Percentiles rank a stretch among this genome's conserved stretches.
Conservation (phyloP, 73 alveolate genomes). For the Blepharisma japonicum region DNA sequence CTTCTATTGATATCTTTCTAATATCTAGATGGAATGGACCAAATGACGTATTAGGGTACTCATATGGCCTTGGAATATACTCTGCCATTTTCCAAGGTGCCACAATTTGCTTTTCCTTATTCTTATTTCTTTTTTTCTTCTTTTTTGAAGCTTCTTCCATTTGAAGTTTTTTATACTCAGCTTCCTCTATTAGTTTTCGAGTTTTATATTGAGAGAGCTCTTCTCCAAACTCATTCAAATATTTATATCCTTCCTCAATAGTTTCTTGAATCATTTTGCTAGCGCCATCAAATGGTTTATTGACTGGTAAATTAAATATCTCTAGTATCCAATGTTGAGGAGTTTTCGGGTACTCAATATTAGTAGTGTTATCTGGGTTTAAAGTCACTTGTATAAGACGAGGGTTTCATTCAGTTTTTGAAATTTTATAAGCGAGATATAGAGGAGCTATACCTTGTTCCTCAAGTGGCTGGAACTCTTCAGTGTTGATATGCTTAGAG, state of each 20-base stretch:
- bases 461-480: slow-evolving; percentile 11
- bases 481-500: neutral
- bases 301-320: slow-evolving; percentile 9
- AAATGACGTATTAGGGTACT: slow-evolving; percentile 12
- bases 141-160: slow-evolving; percentile 17
- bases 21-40: slow-evolving; percentile 8
- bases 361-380: neutral
- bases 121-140: slow-evolving; percentile 3
- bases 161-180: slow-evolving; percentile 21
- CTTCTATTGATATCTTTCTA: neutral
- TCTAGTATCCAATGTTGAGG: slow-evolving; percentile 5
- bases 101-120: slow-evolving; percentile 4
- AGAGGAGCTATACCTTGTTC: neutral
- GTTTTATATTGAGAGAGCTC: neutral
- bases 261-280: neutral
- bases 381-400: neutral
- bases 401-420: slow-evolving; percentile 1
- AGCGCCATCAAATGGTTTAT: neutral
- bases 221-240: neutral
- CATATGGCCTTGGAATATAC: neutral
- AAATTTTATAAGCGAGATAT: slow-evolving; percentile 6
- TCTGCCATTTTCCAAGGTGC: slow-evolving; percentile 29
- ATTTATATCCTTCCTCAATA: neutral
- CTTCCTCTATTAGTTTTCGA: neutral
- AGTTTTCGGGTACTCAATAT: neutral